Conservation (phyloP, 441 rosid genomes). For the Eruca vesicaria region DNA sequence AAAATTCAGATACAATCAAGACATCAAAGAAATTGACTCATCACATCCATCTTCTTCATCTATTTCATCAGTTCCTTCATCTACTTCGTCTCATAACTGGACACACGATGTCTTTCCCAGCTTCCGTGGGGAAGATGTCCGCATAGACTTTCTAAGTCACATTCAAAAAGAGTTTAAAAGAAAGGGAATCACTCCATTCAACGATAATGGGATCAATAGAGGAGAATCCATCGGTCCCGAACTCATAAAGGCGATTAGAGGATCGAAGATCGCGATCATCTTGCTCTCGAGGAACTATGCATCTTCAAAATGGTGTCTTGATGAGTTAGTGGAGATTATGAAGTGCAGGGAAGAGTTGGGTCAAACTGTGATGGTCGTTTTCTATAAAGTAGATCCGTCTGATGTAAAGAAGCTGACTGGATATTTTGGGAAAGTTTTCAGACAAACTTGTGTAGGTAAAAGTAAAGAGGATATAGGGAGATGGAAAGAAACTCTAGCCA, state of each 20-base stretch:
- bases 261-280: conserved; percentile 5
- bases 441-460: conserved; percentile 24
- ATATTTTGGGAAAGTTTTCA: neutral
- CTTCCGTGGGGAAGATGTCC: conserved; percentile 12
- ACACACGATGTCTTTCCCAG: conserved; percentile 1
- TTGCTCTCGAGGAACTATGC: conserved; percentile 21
- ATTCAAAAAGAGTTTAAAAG: neutral
- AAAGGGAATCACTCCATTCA: neutral
- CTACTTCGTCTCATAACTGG: neutral
- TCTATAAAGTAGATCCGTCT: conserved; percentile 18
- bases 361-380: neutral
- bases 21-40: neutral
- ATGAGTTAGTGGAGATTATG: conserved; percentile 25
- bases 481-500: neutral
- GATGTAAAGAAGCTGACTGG: conserved; percentile 8
- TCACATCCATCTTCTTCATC: neutral
- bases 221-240: conserved; percentile 10
- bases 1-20: neutral
- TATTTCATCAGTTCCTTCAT: neutral
- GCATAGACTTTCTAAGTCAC: neutral
- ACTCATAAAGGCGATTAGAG: conserved; percentile 11
- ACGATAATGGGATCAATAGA: conserved; percentile 2
- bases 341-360: neutral
- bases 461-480: neutral
- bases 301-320: conserved; percentile 18